Evolutionary conservation across 208 protist genomes (phyloP).

Genomic region (Crithidia thermophila): DNA sequence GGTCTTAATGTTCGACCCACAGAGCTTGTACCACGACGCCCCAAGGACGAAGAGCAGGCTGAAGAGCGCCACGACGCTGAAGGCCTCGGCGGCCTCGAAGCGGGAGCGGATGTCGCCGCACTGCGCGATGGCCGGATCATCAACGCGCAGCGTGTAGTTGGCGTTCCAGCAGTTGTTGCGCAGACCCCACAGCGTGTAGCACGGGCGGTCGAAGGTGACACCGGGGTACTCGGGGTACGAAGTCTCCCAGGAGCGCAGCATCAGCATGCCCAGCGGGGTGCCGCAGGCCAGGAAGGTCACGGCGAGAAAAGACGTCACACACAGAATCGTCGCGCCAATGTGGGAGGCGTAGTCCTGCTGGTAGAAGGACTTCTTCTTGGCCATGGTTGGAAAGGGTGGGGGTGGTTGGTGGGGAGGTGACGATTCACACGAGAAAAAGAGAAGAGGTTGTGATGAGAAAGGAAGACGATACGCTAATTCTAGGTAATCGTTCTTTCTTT

Average conservation of each 20-base stretch:
- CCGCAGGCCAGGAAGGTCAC: conserved; percentile 47
- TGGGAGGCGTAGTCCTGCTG: conserved; percentile 50
- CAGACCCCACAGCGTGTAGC: conserved; percentile 68
- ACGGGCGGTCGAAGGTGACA: conserved; percentile 14
- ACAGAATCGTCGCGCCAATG: conserved; percentile 53
- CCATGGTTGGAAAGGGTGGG: conserved; percentile 36
- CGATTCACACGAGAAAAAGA: not conserved
- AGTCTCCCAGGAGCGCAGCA: conserved; percentile 11
- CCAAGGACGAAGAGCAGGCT: conserved; percentile 34
- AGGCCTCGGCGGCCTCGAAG: conserved; percentile 57
- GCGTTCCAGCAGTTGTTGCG: conserved; percentile 46
- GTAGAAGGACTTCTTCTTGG: conserved; percentile 52
- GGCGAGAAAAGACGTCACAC: conserved; percentile 48
- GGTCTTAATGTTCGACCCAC: conserved; percentile 45
- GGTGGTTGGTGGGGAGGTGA: not conserved
- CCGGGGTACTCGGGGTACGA: not conserved
- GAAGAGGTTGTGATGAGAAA: not conserved
- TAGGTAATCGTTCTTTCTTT: not conserved
- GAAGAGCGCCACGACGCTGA: conserved; percentile 61
- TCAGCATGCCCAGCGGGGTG: conserved; percentile 51
- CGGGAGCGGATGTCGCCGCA: conserved; percentile 46
- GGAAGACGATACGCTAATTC: not conserved
- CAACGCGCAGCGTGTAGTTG: conserved; percentile 47
- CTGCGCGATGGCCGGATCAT: conserved; percentile 24
- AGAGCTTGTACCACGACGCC: conserved; percentile 37